Evolutionary conservation across 1,284 basidiomycete species (phyloP), one percentile per base, ranked within the genome.

Genomic region (Ganoderma multipileum): DNA sequence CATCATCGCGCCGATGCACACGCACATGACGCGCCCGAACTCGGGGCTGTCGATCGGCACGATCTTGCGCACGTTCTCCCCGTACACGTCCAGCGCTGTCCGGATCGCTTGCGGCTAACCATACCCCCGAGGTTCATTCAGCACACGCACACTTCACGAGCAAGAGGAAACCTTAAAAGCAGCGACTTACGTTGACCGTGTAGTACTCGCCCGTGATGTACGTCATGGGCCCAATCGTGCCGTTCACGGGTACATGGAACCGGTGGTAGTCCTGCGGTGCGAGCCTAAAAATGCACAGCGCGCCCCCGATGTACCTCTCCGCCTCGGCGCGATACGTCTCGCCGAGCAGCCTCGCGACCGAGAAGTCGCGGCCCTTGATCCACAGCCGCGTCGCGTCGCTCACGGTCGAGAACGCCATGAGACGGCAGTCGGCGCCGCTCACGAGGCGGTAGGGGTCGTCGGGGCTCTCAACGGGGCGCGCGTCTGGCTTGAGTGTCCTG

Each of bases 291-390:
- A 98, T 97, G 2, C 87, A 92, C 60, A 94, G 77, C 1, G 90
- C 89, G 3, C 96, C 97, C 16, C 93, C 92, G 5, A 85, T 81
- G 77, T 93, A 98, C 42, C 85, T 85, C 1, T 91, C 88, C 1
- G 87, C 86, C 65, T 92, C 87, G 28, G 86, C 83, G 68, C 88
- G 88, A 79, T 95, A 95, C 9, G 82, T 82, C 8, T 94, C 91
- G 0, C 97, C 97, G 0, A 99, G 86, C 50, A 99, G 83, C 1
- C 91, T 86, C 1, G 82, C 85, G 1, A 99, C 86, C 0, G 90
- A 92, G 77, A 99, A 99, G 74, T 98, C 95, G 30, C 95, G 90
- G 0, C 97, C 98, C 78, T 99, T 99, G 83, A 99, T 98, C 97
- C 98, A 99, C 5, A 99, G 82, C 28, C 85, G 83, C 1, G 95